Conservation (phyloP, 305 asterid genomes). For the Solanum hybrid region DNA sequence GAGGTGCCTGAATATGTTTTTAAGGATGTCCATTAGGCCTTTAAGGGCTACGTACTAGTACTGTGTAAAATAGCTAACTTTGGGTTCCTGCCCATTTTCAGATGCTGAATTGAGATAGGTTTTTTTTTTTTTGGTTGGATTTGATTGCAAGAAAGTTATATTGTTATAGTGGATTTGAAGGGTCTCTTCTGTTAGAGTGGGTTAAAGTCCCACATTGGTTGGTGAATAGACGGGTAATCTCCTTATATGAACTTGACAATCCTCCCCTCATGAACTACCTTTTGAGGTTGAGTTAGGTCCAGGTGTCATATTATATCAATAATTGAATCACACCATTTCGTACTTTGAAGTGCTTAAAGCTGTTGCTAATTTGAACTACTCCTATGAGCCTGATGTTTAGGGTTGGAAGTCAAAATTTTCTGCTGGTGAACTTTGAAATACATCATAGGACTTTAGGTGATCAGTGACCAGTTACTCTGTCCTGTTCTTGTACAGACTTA, state of each 20-base stretch:
- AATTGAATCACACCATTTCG: neutral
- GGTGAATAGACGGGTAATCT: neutral
- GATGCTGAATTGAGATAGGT: neutral
- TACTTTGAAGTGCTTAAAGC: neutral
- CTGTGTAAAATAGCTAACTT: neutral
- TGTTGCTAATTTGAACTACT: neutral
- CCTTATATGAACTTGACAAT: neutral
- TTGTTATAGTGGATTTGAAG: neutral
- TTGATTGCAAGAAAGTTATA: neutral
- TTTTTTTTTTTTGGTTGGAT: neutral
- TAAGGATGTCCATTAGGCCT: neutral
- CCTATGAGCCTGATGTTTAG: neutral
- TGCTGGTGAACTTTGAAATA: neutral
- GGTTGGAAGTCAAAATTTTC: neutral
- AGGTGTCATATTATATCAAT: neutral
- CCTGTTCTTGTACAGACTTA: neutral
- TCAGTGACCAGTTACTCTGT: neutral
- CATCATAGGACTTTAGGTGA: neutral
- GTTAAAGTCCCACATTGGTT: neutral
- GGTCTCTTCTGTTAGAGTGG: neutral
- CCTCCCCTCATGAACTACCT: neutral
- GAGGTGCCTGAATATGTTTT: neutral
- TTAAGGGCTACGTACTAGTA: neutral
- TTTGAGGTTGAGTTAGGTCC: neutral
- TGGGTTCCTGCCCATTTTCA: neutral